Evolutionary conservation across 441 rosid species (phyloP).

Genomic region (Gossypium lobatum): DNA sequence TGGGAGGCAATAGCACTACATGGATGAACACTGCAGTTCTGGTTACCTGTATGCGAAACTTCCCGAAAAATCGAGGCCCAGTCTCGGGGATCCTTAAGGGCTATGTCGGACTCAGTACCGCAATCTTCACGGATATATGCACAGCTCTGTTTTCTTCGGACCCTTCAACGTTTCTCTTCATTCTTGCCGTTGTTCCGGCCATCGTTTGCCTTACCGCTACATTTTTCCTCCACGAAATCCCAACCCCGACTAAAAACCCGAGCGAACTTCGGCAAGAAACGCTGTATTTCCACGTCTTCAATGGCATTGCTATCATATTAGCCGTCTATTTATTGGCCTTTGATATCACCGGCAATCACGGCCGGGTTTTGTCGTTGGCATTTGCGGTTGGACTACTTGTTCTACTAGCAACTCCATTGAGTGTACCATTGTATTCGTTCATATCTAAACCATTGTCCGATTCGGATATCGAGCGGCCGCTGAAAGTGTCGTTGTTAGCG

Average conservation of each 20-base stretch:
- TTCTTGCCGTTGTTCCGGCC: conserved; percentile 42
- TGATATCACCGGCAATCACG: conserved; percentile 38
- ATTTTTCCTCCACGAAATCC: conserved; percentile 43
- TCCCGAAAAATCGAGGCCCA: conserved; percentile 47
- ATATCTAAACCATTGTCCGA: conserved; percentile 11
- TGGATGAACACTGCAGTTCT: conserved; percentile 64
- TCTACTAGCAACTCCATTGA: conserved; percentile 40
- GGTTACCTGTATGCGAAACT: conserved; percentile 49
- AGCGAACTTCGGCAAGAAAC: conserved; percentile 32
- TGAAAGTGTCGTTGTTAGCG: conserved; percentile 38
- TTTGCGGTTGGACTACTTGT: conserved; percentile 37
- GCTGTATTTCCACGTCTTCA: conserved; percentile 38
- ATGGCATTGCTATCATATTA: conserved; percentile 35
- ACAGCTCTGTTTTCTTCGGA: conserved; percentile 43
- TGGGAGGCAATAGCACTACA: conserved; percentile 62
- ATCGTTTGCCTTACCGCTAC: conserved; percentile 44
- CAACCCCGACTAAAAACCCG: conserved; percentile 21
- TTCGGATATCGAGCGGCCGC: conserved; percentile 34
- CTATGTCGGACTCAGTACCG: conserved; percentile 49
- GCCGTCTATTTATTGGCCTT: conserved; percentile 46
- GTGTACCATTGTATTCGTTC: conserved; percentile 32
- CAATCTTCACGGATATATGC: conserved; percentile 53
- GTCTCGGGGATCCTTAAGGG: conserved; percentile 56
- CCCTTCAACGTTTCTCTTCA: conserved; percentile 38
- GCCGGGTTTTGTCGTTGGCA: conserved; percentile 26